phyloP scores from a whole-genome alignment of 2,329 filamentous ascomycete genomes.

The Aspergillus sp. region DNA sequence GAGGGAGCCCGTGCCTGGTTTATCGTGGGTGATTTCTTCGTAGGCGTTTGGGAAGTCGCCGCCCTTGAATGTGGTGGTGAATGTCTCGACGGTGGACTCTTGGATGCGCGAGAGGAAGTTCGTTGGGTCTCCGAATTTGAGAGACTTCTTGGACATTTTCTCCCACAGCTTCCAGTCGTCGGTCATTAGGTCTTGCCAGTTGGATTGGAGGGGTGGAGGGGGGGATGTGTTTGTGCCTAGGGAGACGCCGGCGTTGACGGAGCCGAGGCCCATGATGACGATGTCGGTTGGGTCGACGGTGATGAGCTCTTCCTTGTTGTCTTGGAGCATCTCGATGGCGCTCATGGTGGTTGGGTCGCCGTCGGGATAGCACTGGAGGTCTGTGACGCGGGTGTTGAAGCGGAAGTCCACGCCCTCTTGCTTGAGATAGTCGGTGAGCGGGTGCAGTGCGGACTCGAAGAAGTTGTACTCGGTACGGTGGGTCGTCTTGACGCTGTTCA shows the following conservation, averaged over 20 bases:
- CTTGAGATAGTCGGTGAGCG: slow-evolving; percentile 24
- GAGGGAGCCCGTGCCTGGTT: slow-evolving; percentile 31
- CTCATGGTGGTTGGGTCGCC: slow-evolving; percentile 30
- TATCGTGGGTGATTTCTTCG: slow-evolving; percentile 31
- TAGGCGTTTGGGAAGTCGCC: slow-evolving; percentile 26
- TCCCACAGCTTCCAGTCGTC: slow-evolving; percentile 41
- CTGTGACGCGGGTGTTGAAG: slow-evolving; percentile 23
- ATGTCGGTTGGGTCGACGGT: slow-evolving; percentile 35
- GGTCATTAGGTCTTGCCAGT: slow-evolving; percentile 20
- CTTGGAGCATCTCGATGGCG: slow-evolving; percentile 24
- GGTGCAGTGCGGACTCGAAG: slow-evolving; percentile 26
- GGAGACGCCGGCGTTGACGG: slow-evolving; percentile 34
- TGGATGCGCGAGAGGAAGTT: slow-evolving; percentile 33
- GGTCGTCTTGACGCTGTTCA: slow-evolving; percentile 21
- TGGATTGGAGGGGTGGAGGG: slow-evolving; percentile 15
- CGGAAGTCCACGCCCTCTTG: slow-evolving; percentile 28
- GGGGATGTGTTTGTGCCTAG: slow-evolving; percentile 31
- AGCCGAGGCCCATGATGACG: slow-evolving; percentile 42
- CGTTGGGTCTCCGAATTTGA: slow-evolving; percentile 35
- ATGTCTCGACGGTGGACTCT: slow-evolving; percentile 39
- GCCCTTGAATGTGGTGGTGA: slow-evolving; percentile 39
- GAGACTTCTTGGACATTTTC: slow-evolving; percentile 32
- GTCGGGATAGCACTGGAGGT: slow-evolving; percentile 21
- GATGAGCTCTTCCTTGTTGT: slow-evolving; percentile 22
- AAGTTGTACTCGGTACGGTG: slow-evolving; percentile 26